These are phyloP conservation scores for Xylariaceae sp. DNA, from an alignment of 2,329 filamentous ascomycete genomes.

Conservation along the genomic window DNA sequence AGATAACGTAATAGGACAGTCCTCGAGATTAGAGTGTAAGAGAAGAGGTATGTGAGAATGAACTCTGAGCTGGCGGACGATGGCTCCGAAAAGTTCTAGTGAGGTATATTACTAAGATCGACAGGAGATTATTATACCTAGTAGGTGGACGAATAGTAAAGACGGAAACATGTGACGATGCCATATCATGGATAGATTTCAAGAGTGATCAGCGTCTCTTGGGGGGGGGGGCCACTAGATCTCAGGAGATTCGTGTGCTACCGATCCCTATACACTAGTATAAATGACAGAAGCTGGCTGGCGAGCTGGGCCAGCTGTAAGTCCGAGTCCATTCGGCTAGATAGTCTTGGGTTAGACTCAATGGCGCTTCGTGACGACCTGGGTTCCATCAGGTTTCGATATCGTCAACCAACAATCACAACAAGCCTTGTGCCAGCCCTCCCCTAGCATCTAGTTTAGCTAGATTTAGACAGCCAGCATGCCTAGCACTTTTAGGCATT, in stretches of 20 bases:
- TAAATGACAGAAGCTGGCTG: conserved; percentile 5
- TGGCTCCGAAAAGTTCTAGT: background rate
- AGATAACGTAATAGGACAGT: conserved; percentile 1
- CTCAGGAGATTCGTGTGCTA: conserved; percentile 5
- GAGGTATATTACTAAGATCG: conserved; percentile 14
- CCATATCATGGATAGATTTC: conserved; percentile 14
- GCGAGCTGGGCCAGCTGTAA: conserved; percentile 4
- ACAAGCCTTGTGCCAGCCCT: background rate
- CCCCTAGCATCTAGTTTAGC: background rate
- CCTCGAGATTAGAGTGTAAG: conserved; percentile 1
- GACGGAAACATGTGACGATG: conserved; percentile 17
- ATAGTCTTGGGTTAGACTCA: conserved; percentile 21
- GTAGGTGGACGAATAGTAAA: conserved; percentile 13
- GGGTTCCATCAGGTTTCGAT: conserved; percentile 1
- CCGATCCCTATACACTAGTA: background rate
- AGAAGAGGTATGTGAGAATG: conserved; percentile 20
- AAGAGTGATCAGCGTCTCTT: conserved; percentile 14
- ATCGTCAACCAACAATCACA: conserved; percentile 7
- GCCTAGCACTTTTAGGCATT: background rate
- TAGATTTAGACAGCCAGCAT: too few relatives aligned
- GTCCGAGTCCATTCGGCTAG: background rate
- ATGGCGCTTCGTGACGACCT: background rate
- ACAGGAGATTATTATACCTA: conserved; percentile 20
- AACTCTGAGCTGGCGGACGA: conserved; percentile 1
- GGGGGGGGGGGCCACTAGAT: conserved; percentile 12